Evolutionary conservation across 805 yeast genomes (phyloP), one percentile per base, ranked within the genome.

Genomic region (Ogataea ramenticola): DNA sequence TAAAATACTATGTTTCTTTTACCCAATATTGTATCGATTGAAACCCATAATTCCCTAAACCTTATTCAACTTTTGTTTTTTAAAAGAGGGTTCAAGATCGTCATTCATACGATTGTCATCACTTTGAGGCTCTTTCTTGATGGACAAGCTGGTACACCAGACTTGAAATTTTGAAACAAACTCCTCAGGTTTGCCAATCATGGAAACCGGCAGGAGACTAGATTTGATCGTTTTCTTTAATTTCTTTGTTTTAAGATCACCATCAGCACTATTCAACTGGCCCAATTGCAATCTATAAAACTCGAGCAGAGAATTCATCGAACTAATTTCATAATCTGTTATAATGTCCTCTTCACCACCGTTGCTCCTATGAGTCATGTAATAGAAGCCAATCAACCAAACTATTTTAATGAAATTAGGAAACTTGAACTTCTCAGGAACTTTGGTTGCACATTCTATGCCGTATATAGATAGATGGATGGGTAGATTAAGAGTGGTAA

Each of bases 351-450:
- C 30, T 20, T 42, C n/a, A n/a, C n/a, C n/a, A n/a, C n/a, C n/a
- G n/a, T n/a, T n/a, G n/a, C n/a, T 31, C 12, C 43, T 42, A 24
- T 47, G 36, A 55, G 52, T 50, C 26, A 55, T 38, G 37, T 53
- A 68, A 50, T 72, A 72, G 63, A 68, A 70, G 9, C 80, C 80
- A 3, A 85, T 69, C 12, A 80, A 66, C 88, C 91, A 83, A 61
- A 88, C 62, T 4, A 85, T 79, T 47, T 69, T 74, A 47, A 79
- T 73, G 56, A 89, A 88, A 60, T 74, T 71, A 0, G 97, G 96
- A 53, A 86, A 88, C 41, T 86, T 71, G 64, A 82, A 89, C 53
- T 79, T 78, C 41, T 77, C 71, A 0, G 89, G 89, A 4, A 89
- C 96, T 48, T 75, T 75, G 1, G 95, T 86, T 9, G 59, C 58